Base-by-base conservation (phyloP, 2,329 filamentous ascomycete species). In the Phyllosticta capitalensis region DNA sequence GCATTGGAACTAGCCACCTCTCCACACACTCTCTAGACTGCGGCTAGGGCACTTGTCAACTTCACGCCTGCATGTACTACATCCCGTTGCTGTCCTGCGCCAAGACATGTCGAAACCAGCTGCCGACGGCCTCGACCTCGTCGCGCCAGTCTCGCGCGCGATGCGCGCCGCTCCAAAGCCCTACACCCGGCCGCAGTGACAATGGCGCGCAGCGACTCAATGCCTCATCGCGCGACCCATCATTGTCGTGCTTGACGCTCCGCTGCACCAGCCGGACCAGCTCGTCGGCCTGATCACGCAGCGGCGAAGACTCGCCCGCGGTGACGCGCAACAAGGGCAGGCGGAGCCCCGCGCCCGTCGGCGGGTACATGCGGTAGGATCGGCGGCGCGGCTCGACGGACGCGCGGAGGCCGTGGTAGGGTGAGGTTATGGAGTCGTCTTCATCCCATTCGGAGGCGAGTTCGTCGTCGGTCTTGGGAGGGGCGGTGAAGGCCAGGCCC, bases 251-350 rank as follows among this genome's bases (percentile, higher is more conserved):
- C 48, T 21, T 19, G 17, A 60, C 33, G 30, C 73, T 76, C 22
- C 74, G 70, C 38, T 68, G 69, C 3, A 79, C 60, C 49, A 72
- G 63, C 48, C 70, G 70, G 0, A 69, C 66, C 9, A 80, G 62
- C 57, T 80, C 78, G 1, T 67, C 63, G 0, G 70, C 67, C 63
- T 78, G 77, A 20, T 74, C 73, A 1, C 65, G 62, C 0, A 80
- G 66, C 1, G 72, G 68, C 30, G 71, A 75, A 3, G 69, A 65
- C 1, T 65, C 60, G 0, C 75, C 76, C 1, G 74, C 66, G 5
- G 69, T 70, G 30, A 80, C 68, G 48, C 69, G 69, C 65, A 77
- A 75, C 9, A 64, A 56, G 0, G 78, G 78, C 1, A 80, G 61
- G 14, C 63, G 65, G 1, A 80, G 65, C 1, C 69, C 70, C 0